Conservation (phyloP, 495 filamentous ascomycete species). For the Xylaria nigripes region DNA sequence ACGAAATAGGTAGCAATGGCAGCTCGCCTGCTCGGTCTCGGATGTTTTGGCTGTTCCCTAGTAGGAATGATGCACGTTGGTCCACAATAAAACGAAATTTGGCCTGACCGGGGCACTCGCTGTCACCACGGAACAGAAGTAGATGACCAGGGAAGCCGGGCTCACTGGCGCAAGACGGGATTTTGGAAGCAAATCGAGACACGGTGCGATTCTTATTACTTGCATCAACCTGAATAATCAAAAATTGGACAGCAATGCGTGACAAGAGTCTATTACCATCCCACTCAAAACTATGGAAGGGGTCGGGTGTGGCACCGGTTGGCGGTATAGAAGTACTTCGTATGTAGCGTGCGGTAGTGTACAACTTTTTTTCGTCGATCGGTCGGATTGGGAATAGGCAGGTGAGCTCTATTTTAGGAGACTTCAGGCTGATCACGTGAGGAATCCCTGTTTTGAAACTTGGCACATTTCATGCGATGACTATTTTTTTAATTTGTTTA, state of each 20-base stretch:
- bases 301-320: slow-evolving; percentile 1
- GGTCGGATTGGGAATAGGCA: slow-evolving; percentile 8
- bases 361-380: slow-evolving; percentile 5
- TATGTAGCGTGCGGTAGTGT: slow-evolving; percentile 4
- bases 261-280: background rate
- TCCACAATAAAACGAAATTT: slow-evolving; percentile 10
- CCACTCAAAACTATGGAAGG: background rate
- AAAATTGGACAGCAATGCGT: background rate
- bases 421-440: slow-evolving; percentile 5
- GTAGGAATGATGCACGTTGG: slow-evolving; percentile 4
- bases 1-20: background rate
- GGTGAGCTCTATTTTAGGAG: slow-evolving; percentile 11
- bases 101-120: slow-evolving; percentile 5
- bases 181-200: background rate
- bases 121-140: slow-evolving; percentile 5
- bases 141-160: background rate
- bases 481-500: too few relatives aligned
- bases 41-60: background rate
- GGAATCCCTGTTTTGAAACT: slow-evolving; percentile 1
- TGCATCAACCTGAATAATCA: background rate
- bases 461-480: background rate
- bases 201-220: background rate
- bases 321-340: slow-evolving; percentile 3
- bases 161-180: slow-evolving; percentile 1
- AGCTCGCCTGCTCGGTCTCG: background rate